Evolutionary conservation across 768 basidiomycete species (phyloP).

Genomic region (Paxillus ammoniavirescens): DNA sequence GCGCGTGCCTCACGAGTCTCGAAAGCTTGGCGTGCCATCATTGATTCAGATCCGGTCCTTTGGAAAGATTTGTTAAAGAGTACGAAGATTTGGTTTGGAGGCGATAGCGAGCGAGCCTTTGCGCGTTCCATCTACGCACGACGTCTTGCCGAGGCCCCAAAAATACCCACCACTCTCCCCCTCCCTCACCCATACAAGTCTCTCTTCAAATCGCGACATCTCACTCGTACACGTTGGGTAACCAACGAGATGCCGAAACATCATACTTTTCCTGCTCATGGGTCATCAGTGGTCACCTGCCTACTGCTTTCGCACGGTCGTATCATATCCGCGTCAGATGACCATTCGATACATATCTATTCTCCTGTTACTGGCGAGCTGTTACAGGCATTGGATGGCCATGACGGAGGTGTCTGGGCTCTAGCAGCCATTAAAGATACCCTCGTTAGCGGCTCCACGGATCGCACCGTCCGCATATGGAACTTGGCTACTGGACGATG

Average conservation of each 20-base stretch:
- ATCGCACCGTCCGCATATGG: conserved; percentile 93
- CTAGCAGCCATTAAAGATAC: conserved; percentile 86
- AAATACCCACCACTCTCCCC: conserved; percentile 51
- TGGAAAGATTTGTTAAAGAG: conserved; percentile 86
- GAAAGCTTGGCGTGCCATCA: conserved; percentile 85
- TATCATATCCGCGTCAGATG: conserved; percentile 96
- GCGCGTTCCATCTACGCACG: conserved; percentile 67
- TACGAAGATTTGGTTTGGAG: conserved; percentile 89
- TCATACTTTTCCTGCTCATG: conserved; percentile 83
- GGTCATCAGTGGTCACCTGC: conserved; percentile 91
- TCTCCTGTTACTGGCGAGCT: conserved; percentile 81
- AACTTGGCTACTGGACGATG: conserved; percentile 76
- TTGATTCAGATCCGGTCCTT: conserved; percentile 86
- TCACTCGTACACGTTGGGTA: conserved; percentile 80
- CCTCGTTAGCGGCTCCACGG: conserved; percentile 89
- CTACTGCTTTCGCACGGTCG: conserved; percentile 92
- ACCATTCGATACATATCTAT: conserved; percentile 95
- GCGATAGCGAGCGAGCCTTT: conserved; percentile 79
- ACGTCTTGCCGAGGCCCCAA: conserved; percentile 42
- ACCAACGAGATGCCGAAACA: conserved; percentile 70
- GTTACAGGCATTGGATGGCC: conserved; percentile 75
- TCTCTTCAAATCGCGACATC: conserved; percentile 87
- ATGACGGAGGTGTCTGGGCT: conserved; percentile 97
- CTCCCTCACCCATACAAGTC: conserved; percentile 88
- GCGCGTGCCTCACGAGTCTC: conserved; percentile 88